phyloP scores from a whole-genome alignment of 2,329 filamentous ascomycete species.

The Rhynchosporium secalis region DNA sequence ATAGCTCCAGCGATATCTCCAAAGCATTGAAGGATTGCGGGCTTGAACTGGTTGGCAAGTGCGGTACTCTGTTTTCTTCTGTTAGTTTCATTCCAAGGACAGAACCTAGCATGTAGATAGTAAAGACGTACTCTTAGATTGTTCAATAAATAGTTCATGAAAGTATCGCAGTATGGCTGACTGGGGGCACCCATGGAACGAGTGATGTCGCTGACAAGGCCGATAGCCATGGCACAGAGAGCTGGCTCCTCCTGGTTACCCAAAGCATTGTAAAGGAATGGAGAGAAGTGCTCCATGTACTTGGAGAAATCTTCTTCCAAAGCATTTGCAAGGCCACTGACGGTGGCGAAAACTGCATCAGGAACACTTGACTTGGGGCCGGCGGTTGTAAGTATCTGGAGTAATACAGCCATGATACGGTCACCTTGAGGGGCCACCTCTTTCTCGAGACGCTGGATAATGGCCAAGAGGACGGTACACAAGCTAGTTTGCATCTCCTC shows the following conservation, averaged over 20 bases:
- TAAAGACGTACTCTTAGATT: slow-evolving; percentile 70
- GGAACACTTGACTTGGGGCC: slow-evolving; percentile 90
- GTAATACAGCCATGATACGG: slow-evolving; percentile 85
- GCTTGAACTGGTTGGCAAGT: slow-evolving; percentile 96
- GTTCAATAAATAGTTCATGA: slow-evolving; percentile 97
- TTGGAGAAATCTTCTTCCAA: slow-evolving; percentile 91
- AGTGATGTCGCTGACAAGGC: slow-evolving; percentile 93
- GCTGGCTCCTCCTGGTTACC: slow-evolving; percentile 93
- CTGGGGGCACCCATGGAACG: slow-evolving; percentile 86
- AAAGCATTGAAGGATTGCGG: slow-evolving; percentile 95
- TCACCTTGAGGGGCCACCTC: slow-evolving; percentile 90
- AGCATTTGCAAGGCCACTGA: slow-evolving; percentile 87
- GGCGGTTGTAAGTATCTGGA: slow-evolving; percentile 76
- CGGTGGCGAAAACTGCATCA: slow-evolving; percentile 87
- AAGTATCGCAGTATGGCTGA: slow-evolving; percentile 92
- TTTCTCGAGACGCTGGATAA: slow-evolving; percentile 86
- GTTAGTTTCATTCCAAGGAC: slow-evolving; percentile 39
- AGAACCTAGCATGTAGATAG: neutral
- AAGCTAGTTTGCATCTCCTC: slow-evolving; percentile 98
- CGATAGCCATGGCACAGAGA: slow-evolving; percentile 95
- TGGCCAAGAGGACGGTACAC: slow-evolving; percentile 85
- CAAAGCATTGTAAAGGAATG: slow-evolving; percentile 90
- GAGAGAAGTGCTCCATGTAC: slow-evolving; percentile 95
- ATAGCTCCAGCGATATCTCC: slow-evolving; percentile 97
- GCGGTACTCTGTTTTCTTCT: slow-evolving; percentile 63